Evolutionary conservation across 83 land plant genomes (phyloP).

Genomic region (Picea abies): DNA sequence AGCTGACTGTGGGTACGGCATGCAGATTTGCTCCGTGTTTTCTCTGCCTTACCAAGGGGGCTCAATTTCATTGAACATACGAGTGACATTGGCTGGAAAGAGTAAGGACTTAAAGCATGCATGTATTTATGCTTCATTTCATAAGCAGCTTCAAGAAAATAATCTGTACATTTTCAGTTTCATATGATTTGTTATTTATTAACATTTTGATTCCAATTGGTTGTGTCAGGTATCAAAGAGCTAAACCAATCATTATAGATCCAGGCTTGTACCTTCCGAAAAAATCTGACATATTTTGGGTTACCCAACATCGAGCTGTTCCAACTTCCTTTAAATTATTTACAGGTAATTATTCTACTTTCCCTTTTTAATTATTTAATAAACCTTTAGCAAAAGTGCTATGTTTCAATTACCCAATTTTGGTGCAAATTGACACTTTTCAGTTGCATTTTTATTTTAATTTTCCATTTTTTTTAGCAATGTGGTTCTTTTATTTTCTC

Average conservation of each 20-base stretch:
- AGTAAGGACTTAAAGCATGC: slow-evolving; percentile 36
- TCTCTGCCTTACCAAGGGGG: slow-evolving; percentile 60
- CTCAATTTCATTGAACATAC: slow-evolving; percentile 79
- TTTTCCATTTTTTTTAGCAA: too few relatives aligned
- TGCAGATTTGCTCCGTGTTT: slow-evolving; percentile 68
- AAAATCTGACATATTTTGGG: slow-evolving; percentile 54
- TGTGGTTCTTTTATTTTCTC: too few relatives aligned
- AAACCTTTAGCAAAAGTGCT: too few relatives aligned
- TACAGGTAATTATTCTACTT: slow-evolving; percentile 40
- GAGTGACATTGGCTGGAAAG: slow-evolving; percentile 68
- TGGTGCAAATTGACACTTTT: too few relatives aligned
- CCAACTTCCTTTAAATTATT: slow-evolving; percentile 75
- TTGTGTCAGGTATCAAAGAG: slow-evolving; percentile 60
- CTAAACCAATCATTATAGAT: slow-evolving; percentile 68
- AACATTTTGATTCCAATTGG: too few relatives aligned
- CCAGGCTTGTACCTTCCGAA: slow-evolving; percentile 70
- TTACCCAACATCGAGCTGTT: slow-evolving; percentile 55
- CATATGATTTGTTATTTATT: background rate
- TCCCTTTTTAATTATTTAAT: too few relatives aligned
- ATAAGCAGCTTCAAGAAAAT: too few relatives aligned
- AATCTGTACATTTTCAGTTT: background rate
- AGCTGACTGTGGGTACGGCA: background rate
- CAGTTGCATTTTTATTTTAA: too few relatives aligned
- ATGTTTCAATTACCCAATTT: too few relatives aligned
- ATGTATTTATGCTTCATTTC: too few relatives aligned